Evolutionary conservation across 768 basidiomycete species (phyloP).

Genomic region (Plicaturopsis crispa): DNA sequence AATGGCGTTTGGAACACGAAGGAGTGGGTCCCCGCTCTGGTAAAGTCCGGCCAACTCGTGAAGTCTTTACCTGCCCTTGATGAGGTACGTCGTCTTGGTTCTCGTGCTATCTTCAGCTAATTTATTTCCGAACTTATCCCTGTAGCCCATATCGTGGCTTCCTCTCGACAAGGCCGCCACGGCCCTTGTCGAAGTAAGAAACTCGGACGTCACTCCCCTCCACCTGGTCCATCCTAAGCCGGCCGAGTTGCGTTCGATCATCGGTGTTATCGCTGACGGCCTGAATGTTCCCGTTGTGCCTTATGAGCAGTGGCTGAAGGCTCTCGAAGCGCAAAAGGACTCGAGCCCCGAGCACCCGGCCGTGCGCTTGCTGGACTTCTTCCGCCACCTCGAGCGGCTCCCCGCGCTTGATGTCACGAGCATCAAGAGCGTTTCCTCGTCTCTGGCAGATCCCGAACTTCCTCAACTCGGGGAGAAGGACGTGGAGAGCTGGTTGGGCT

Average conservation of each 20-base stretch:
- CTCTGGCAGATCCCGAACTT: neutral
- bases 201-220: slow-evolving; percentile 9
- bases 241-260: slow-evolving; percentile 14
- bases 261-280: slow-evolving; percentile 11
- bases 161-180: slow-evolving; percentile 22
- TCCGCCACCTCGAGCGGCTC: slow-evolving; percentile 12
- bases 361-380: slow-evolving; percentile 21
- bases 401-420: slow-evolving; percentile 8
- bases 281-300: slow-evolving; percentile 22
- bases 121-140: neutral
- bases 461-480: neutral
- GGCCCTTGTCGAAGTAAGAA: slow-evolving; percentile 19
- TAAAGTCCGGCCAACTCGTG: slow-evolving; percentile 13
- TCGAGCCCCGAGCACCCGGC: slow-evolving; percentile 15
- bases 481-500: neutral
- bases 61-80: slow-evolving; percentile 16
- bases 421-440: too few species aligned
- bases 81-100: slow-evolving; percentile 9
- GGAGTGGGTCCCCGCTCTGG: slow-evolving; percentile 24
- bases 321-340: slow-evolving; percentile 13
- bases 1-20: slow-evolving; percentile 24
- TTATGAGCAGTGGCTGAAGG: slow-evolving; percentile 22
- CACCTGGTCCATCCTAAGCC: slow-evolving; percentile 23
- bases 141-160: slow-evolving; percentile 20
- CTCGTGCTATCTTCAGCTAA: slow-evolving; percentile 1